A percentile compares a stretch with the other conserved stretches of the same genome.
phyloP scores from a whole-genome alignment of 2,329 filamentous ascomycete genomes.

The Tolypocladium inflatum region DNA sequence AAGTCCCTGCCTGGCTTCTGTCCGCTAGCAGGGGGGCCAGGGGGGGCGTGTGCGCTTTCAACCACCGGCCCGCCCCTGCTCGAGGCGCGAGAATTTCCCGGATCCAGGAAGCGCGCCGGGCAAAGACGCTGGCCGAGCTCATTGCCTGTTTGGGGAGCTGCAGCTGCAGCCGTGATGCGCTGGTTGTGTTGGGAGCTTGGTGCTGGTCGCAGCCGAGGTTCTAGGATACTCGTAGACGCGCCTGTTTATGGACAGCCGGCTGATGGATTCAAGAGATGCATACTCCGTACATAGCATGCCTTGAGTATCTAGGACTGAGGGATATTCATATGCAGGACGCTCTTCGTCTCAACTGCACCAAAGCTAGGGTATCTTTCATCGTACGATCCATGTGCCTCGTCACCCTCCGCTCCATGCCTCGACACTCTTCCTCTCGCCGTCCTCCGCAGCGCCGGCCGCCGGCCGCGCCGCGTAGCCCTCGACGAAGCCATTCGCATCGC shows the following conservation, averaged over 20 bases:
- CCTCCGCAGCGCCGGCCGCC: slow-evolving; percentile 22
- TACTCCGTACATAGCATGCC: no score
- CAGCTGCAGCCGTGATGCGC: background rate
- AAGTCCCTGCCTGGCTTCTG: background rate
- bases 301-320: background rate
- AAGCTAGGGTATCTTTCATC: background rate
- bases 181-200: no score
- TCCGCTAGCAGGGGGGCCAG: background rate
- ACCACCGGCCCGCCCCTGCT: background rate
- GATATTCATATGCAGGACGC: background rate
- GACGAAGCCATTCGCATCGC: slow-evolving; percentile 67
- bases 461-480: slow-evolving; percentile 51
- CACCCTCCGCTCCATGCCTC: slow-evolving; percentile 1
- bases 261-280: no score
- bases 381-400: background rate
- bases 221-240: background rate
- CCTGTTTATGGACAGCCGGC: background rate
- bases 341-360: background rate
- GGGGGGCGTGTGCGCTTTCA: background rate
- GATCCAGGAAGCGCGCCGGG: background rate
- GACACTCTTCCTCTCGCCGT: slow-evolving; percentile 14
- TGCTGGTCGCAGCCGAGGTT: no score
- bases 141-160: background rate
- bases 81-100: slow-evolving; percentile 3
- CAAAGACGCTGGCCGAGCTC: background rate